phyloP scores from a whole-genome alignment of 257 asterid genomes.

The Verbascum thapsus region DNA sequence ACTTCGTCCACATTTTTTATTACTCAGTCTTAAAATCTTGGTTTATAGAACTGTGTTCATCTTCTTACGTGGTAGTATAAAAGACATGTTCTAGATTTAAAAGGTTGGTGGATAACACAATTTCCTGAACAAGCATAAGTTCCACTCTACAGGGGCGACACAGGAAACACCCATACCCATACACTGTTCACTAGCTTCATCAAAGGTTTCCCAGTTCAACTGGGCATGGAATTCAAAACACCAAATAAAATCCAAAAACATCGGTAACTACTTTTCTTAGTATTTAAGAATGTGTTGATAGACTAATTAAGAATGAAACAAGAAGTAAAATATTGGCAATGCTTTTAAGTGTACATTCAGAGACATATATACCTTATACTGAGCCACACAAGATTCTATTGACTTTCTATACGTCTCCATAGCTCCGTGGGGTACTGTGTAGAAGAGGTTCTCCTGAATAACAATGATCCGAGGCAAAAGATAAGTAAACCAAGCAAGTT shows the following conservation, averaged over 20 bases:
- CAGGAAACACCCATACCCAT: neutral
- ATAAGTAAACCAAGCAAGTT: conserved; percentile 23
- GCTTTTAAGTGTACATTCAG: conserved; percentile 14
- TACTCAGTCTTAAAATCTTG: neutral
- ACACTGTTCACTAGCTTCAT: conserved; percentile 1
- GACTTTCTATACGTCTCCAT: conserved; percentile 65
- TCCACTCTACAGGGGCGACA: conserved; percentile 1
- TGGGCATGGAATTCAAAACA: neutral
- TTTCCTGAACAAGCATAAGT: neutral
- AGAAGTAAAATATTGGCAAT: conserved; percentile 22
- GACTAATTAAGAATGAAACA: conserved; percentile 20
- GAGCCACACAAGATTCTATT: conserved; percentile 60
- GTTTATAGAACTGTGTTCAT: neutral
- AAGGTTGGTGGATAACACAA: neutral
- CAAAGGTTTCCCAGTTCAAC: neutral
- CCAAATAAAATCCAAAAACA: conserved; percentile 5
- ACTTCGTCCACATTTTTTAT: neutral
- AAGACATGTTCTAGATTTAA: neutral
- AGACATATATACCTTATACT: conserved; percentile 61
- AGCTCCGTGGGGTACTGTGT: conserved; percentile 66
- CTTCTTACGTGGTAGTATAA: neutral
- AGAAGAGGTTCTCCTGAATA: conserved; percentile 79
- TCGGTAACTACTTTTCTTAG: conserved; percentile 17
- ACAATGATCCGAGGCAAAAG: conserved; percentile 23
- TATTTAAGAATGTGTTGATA: conserved; percentile 11